Conservation (phyloP, 495 filamentous ascomycete genomes). For the Jackrogersella minutella region DNA sequence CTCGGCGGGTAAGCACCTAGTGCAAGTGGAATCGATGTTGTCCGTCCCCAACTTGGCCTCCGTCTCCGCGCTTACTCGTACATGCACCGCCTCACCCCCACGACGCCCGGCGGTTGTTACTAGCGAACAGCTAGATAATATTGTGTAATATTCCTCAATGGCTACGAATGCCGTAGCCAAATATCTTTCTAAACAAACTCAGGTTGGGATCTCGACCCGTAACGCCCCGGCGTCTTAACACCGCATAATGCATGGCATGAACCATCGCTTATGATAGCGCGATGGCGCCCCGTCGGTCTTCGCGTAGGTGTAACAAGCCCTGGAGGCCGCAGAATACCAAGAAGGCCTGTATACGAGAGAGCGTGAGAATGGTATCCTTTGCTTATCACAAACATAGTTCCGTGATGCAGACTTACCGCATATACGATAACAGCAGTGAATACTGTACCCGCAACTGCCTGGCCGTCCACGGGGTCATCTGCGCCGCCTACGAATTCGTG, state of each 20-base stretch:
- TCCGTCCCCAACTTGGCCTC: conserved; percentile 10
- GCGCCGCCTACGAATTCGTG: conserved; percentile 80
- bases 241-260: conserved; percentile 13
- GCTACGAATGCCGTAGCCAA: conserved; percentile 15
- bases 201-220: conserved; percentile 14
- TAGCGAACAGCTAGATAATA: background rate
- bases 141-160: background rate
- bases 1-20: conserved; percentile 3
- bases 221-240: conserved; percentile 32
- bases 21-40: background rate
- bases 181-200: conserved; percentile 15
- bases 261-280: conserved; percentile 58
- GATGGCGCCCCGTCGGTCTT: conserved; percentile 83
- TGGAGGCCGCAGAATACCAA: conserved; percentile 90
- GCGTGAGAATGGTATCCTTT: conserved; percentile 17
- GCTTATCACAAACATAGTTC: background rate
- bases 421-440: conserved; percentile 89
- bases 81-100: conserved; percentile 10
- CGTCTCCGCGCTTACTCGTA: conserved; percentile 23
- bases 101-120: background rate
- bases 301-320: conserved; percentile 78
- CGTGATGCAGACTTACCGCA: conserved; percentile 64
- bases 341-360: conserved; percentile 67
- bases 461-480: conserved; percentile 76
- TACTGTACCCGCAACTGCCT: conserved; percentile 79